Evolutionary conservation across 179 eudicot genomes (phyloP).

Genomic region (Silene noctiflora): DNA sequence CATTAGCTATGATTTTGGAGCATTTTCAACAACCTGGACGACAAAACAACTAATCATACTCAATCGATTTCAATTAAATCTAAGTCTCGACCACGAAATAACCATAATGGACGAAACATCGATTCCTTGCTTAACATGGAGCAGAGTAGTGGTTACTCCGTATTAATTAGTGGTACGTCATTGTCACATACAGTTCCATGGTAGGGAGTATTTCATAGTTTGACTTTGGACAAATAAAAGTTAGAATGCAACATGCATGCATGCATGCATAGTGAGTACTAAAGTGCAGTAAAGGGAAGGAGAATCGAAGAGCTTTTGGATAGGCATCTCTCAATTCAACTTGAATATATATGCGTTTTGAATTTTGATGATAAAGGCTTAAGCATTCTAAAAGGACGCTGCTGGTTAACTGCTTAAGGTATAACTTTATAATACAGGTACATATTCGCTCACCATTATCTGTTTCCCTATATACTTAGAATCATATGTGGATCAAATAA

Average conservation of each 20-base stretch:
- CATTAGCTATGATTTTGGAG: no score
- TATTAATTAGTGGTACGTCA: constrained; percentile 26
- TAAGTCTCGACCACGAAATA: no score
- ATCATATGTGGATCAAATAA: no score
- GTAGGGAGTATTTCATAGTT: neutral
- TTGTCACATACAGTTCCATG: constrained; percentile 8
- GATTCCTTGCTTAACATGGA: neutral
- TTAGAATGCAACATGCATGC: constrained; percentile 15
- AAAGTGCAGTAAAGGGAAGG: neutral
- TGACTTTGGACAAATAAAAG: constrained; percentile 19
- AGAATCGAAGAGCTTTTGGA: neutral
- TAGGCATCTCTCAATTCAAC: constrained; percentile 3
- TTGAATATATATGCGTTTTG: neutral
- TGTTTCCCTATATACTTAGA: no score
- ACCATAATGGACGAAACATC: no score
- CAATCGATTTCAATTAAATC: no score
- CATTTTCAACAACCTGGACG: no score
- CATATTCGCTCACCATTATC: neutral
- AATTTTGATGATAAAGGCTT: constrained; percentile 13
- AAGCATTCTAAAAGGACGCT: constrained; percentile 2
- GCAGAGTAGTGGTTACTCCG: constrained; percentile 19
- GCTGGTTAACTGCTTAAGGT: constrained; percentile 27
- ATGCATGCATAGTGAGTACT: neutral
- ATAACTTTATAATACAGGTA: neutral
- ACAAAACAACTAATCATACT: no score